Base-by-base conservation (phyloP, 108 stramenopile genomes). In the Cyclostephanos invisitatus region DNA sequence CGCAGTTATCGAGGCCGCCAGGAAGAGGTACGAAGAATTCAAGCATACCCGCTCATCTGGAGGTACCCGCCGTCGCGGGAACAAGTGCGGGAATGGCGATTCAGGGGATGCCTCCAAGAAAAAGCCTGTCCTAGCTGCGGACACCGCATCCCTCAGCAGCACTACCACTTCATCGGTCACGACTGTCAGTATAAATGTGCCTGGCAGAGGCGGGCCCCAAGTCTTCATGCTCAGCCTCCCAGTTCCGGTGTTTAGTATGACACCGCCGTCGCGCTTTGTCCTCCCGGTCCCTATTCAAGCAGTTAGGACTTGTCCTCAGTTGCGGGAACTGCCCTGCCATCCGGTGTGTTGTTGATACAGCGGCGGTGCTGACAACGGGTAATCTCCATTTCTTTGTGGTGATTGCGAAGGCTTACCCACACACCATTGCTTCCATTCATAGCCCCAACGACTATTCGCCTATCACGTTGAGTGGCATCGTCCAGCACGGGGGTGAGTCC, bases 321-420 rank as follows among this genome's bases (percentile, higher is more conserved):
- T 53, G 22, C 35, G 55, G 2, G 10, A n/a, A 54, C 38, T 22
- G 11, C 10, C 54, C 55, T 15, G 5, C 37, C 24, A 40, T 54
- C 18, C 11, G n/a, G 1, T 55, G 54, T 42, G 53, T 68, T 20
- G 54, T 68, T 40, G 67, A 68, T 11, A 56, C 67, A 1, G 67
- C 67, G 1, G 67, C 67, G 7, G 67, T 38, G 5, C 28, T 68
- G 10, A 40, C 37, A 0, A 56, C 54, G 8, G 67, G 67, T 7
- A 56, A 56, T 20, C 21, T 54, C 1, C 11, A 36, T 21, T 56
- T 11, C 37, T 35, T 40, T 3, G 5, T 0, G 0, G 38, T 38
- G 18, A 40, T 68, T 28, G 55, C 67, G 1, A 35, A 40, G 1
- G 38, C 20, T 0, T 68, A 10, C 21, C 67, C 67, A 0, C 53